Evolutionary conservation across 2,329 filamentous ascomycete genomes (phyloP).

Genomic region (Leptosphaerulina australis): DNA sequence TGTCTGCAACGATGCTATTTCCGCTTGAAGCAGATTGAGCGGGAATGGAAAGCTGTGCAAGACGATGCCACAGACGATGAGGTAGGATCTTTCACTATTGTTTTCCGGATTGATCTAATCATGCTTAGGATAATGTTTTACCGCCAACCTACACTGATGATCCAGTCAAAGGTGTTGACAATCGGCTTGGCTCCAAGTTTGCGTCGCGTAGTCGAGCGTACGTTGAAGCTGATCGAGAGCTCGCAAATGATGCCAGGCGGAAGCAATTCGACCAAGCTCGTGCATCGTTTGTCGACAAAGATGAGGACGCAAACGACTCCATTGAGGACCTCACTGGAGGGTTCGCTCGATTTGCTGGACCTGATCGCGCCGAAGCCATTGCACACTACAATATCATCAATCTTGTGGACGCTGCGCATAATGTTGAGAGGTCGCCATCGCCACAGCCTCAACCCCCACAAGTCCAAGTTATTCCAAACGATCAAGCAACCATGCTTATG

Average conservation of each 20-base stretch:
- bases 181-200: slow-evolving; percentile 43
- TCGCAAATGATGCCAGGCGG: slow-evolving; percentile 38
- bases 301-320: slow-evolving; percentile 44
- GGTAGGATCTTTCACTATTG: slow-evolving; percentile 24
- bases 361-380: slow-evolving; percentile 50
- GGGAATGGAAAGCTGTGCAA: slow-evolving; percentile 43
- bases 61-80: slow-evolving; percentile 52
- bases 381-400: slow-evolving; percentile 46
- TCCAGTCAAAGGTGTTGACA: slow-evolving; percentile 29
- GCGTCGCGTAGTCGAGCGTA: slow-evolving; percentile 51
- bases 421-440: slow-evolving; percentile 45
- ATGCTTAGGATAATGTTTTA: slow-evolving; percentile 40
- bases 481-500: slow-evolving; percentile 50
- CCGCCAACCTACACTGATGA: slow-evolving; percentile 41
- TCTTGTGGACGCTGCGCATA: slow-evolving; percentile 42
- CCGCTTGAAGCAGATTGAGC: slow-evolving; percentile 46
- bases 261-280: slow-evolving; percentile 32
- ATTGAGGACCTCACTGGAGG: slow-evolving; percentile 35
- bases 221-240: slow-evolving; percentile 48
- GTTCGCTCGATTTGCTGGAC: slow-evolving; percentile 52
- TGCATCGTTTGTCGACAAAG: slow-evolving; percentile 31
- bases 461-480: slow-evolving; percentile 46
- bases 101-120: slow-evolving; percentile 3
- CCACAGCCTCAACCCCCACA: slow-evolving; percentile 23
- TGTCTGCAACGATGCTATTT: slow-evolving; percentile 47